phyloP scores from a whole-genome alignment of 176 grass and related monocot species.

The Cocos nucifera region DNA sequence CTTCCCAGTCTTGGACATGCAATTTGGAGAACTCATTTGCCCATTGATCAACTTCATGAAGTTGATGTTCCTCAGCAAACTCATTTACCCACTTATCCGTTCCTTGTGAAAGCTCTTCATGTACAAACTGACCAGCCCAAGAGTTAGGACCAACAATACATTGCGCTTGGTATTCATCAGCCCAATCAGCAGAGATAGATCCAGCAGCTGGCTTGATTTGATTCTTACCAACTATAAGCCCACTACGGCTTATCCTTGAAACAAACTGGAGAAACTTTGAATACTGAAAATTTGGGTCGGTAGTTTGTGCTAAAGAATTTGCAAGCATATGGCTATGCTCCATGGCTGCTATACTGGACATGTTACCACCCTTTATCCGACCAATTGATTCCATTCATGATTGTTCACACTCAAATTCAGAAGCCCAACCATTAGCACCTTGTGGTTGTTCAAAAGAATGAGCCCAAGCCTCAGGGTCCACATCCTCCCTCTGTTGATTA shows the following conservation, averaged over 20 bases:
- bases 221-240: constrained; percentile 93
- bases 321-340: constrained; percentile 94
- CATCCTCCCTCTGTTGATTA: constrained; percentile 45
- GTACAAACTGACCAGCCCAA: constrained; percentile 88
- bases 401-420: constrained; percentile 48
- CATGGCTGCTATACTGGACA: constrained; percentile 64
- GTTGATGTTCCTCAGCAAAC: constrained; percentile 65
- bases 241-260: constrained; percentile 95
- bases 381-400: too few relatives aligned
- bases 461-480: constrained; percentile 76
- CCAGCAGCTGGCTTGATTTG: constrained; percentile 83
- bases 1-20: constrained; percentile 68
- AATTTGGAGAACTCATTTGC: constrained; percentile 92
- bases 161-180: constrained; percentile 85
- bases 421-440: constrained; percentile 92
- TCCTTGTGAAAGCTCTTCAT: constrained; percentile 66
- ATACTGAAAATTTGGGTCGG: constrained; percentile 95
- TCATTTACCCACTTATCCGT: constrained; percentile 71
- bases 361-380: constrained; percentile 56
- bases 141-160: constrained; percentile 64
- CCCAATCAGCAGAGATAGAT: constrained; percentile 66
- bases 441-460: constrained; percentile 80
- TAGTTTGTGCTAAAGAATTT: constrained; percentile 70
- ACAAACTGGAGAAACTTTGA: constrained; percentile 98
- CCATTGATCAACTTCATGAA: constrained; percentile 58